Percentiles rank a stretch among this genome's conserved stretches.
Evolutionary conservation across 306 rosid genomes (phyloP).

Genomic region (Leucaena leucocephala): DNA sequence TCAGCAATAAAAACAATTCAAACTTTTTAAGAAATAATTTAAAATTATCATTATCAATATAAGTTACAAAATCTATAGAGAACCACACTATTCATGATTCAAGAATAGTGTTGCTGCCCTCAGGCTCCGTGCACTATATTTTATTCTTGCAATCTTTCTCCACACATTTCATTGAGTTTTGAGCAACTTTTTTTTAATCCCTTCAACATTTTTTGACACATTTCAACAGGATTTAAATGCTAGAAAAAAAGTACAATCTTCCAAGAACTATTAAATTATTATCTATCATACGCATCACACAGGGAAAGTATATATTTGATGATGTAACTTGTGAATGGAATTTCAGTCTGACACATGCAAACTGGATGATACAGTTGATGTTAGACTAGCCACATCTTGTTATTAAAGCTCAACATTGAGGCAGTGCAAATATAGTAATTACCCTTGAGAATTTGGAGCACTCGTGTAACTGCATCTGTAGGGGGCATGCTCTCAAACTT

Average conservation of each 20-base stretch:
- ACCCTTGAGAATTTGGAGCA: constrained; percentile 95
- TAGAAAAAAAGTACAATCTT: too few species aligned
- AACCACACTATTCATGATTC: too few species aligned
- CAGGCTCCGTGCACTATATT: too few species aligned
- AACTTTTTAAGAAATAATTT: not conserved
- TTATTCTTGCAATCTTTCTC: too few species aligned
- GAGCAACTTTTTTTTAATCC: too few species aligned
- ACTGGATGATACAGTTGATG: constrained; percentile 7
- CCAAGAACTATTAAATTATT: too few species aligned
- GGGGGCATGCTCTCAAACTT: constrained; percentile 99
- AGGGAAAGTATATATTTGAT: too few species aligned
- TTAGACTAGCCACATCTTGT: constrained; percentile 2
- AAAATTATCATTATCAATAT: not conserved
- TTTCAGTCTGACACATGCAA: constrained; percentile 5
- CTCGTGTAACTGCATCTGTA: constrained; percentile 88
- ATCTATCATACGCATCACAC: not conserved
- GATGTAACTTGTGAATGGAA: not conserved
- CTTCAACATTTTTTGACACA: too few species aligned
- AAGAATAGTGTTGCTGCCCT: too few species aligned
- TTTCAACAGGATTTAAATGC: too few species aligned
- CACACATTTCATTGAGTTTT: too few species aligned
- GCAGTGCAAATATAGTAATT: constrained; percentile 28
- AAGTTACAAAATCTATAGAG: too few species aligned
- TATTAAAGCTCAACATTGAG: constrained; percentile 27
- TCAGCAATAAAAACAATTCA: constrained; percentile 13